Evolutionary conservation across 306 rosid species (phyloP).

Genomic region (Trifolium repens): DNA sequence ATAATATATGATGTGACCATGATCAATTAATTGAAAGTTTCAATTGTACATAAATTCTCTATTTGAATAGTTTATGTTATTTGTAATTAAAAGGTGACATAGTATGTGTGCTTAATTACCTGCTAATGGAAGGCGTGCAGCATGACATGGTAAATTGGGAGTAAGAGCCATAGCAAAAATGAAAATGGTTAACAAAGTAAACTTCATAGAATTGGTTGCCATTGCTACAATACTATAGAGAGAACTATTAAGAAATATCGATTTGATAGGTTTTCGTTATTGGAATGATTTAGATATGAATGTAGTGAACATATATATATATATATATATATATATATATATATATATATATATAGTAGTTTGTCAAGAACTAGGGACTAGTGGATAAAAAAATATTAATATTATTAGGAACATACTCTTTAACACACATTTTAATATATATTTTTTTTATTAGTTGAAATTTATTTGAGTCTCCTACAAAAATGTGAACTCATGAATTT

Average conservation of each 20-base stretch:
- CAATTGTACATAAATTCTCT: not conserved
- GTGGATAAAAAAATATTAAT: too few relatives aligned
- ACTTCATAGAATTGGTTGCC: slow-evolving; percentile 41
- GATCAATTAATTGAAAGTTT: not conserved
- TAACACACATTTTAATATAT: too few relatives aligned
- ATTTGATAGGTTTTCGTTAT: not conserved
- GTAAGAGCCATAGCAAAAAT: too few relatives aligned
- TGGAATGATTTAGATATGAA: not conserved
- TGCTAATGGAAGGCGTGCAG: too few relatives aligned
- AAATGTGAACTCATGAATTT: too few relatives aligned
- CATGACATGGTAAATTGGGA: too few relatives aligned
- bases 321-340: too few relatives aligned
- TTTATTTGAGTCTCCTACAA: too few relatives aligned
- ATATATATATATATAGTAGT: not conserved
- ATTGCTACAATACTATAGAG: slow-evolving; percentile 8
- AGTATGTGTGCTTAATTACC: too few relatives aligned
- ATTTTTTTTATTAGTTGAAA: too few relatives aligned
- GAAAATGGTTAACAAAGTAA: slow-evolving; percentile 36
- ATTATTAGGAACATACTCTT: too few relatives aligned
- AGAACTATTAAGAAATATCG: not conserved
- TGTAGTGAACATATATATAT: not conserved
- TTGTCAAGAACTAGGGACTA: not conserved
- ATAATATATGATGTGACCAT: not conserved
- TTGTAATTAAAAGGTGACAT: not conserved
- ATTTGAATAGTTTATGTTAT: not conserved